Evolutionary conservation across 2,329 filamentous ascomycete species (phyloP).

Genomic region (Diaporthe australafricana): DNA sequence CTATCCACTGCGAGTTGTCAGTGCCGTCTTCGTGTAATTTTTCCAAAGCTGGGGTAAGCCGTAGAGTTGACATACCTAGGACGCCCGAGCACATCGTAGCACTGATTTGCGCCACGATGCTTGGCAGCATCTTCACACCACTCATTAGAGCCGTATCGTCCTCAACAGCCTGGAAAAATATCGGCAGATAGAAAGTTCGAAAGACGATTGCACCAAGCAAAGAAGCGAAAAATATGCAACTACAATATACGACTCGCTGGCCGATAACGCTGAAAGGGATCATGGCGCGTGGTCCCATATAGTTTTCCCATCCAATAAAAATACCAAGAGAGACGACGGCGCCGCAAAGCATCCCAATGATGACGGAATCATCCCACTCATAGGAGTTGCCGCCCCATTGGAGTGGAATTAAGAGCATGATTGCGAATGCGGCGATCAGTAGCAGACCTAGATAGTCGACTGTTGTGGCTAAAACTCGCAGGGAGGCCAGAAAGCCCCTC

Average conservation of each 20-base stretch:
- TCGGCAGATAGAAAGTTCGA: background rate
- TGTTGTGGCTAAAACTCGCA: background rate
- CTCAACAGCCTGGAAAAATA: background rate
- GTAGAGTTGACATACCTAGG: background rate
- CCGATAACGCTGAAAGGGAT: background rate
- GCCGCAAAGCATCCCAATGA: conserved; percentile 12
- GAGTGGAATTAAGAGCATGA: background rate
- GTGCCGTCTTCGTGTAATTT: background rate
- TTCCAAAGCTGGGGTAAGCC: background rate
- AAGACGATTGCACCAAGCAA: background rate
- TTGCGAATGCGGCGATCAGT: background rate
- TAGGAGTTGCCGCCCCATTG: conserved; percentile 15
- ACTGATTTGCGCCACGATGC: conserved; percentile 1
- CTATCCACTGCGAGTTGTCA: background rate
- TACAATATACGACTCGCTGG: background rate
- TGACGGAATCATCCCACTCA: background rate
- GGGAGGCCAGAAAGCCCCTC: background rate
- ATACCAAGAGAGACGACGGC: background rate
- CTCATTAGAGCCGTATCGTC: background rate
- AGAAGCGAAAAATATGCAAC: background rate
- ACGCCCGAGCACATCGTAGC: background rate
- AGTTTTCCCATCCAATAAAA: conserved; percentile 7
- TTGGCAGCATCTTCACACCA: conserved; percentile 3
- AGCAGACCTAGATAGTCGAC: background rate
- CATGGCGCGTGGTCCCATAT: conserved; percentile 4